Evolutionary conservation across 805 yeast species (phyloP).

Genomic region (Nakazawaea laoshanensis): DNA sequence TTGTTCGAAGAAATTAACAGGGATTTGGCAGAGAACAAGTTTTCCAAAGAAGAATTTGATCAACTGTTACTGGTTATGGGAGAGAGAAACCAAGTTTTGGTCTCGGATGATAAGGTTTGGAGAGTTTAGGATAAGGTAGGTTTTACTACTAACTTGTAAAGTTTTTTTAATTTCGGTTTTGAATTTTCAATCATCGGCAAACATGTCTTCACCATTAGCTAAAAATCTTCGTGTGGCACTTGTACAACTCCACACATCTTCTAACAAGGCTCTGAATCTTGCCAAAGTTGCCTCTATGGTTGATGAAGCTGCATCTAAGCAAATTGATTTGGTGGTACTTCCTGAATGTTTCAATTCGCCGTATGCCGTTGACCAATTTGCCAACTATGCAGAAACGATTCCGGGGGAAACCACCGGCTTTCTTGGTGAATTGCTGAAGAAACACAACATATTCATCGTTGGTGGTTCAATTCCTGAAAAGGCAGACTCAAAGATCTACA

Average conservation of each 20-base stretch:
- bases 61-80: conserved; percentile 35
- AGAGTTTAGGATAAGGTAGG: conserved; percentile 21
- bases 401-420: conserved; percentile 69
- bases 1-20: conserved; percentile 13
- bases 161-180: conserved; percentile 1
- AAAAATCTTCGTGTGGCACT: conserved; percentile 72
- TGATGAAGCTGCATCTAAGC: conserved; percentile 54
- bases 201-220: conserved; percentile 21
- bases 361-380: conserved; percentile 78
- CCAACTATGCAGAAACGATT: conserved; percentile 81
- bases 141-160: conserved; percentile 1
- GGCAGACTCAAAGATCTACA: conserved; percentile 50
- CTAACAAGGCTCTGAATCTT: conserved; percentile 74
- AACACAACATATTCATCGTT: conserved; percentile 53
- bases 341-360: conserved; percentile 98
- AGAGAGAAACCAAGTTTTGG: conserved; percentile 36
- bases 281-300: conserved; percentile 57
- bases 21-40: conserved; percentile 34
- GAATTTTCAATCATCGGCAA: neutral
- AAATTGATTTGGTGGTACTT: conserved; percentile 66
- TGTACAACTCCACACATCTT: conserved; percentile 74
- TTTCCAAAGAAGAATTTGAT: conserved; percentile 31
- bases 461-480: conserved; percentile 94
- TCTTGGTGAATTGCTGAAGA: conserved; percentile 58
- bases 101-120: conserved; percentile 40